Percentiles rank a stretch among this genome's conserved stretches.
phyloP scores from a whole-genome alignment of 352 stramenopile genomes.

The Achlya hypogyna region DNA sequence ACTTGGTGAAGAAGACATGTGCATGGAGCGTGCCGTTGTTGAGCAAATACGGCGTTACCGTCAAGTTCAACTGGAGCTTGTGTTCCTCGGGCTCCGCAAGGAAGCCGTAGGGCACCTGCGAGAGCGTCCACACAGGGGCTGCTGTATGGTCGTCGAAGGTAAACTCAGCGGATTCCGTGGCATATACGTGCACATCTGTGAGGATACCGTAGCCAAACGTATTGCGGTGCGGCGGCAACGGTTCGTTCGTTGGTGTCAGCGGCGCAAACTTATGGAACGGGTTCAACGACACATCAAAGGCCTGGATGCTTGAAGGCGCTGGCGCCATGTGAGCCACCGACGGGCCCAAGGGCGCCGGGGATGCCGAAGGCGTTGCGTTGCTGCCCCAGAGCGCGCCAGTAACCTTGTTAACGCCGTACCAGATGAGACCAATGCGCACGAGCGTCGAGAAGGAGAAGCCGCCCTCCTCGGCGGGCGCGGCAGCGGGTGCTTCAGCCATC shows the following conservation, averaged over 20 bases:
- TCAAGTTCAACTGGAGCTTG: conserved; percentile 51
- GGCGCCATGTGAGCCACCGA: background rate
- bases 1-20: conserved; percentile 78
- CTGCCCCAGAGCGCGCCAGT: conserved; percentile 30
- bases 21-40: conserved; percentile 72
- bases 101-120: conserved; percentile 40
- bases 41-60: conserved; percentile 53
- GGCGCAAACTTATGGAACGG: conserved; percentile 16
- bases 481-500: background rate
- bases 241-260: background rate
- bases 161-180: conserved; percentile 24
- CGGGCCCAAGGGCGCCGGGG: background rate
- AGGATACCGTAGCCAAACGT: conserved; percentile 18
- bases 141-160: conserved; percentile 35
- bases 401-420: conserved; percentile 66
- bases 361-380: conserved; percentile 18
- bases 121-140: conserved; percentile 62
- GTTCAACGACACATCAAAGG: background rate
- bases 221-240: conserved; percentile 30
- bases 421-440: conserved; percentile 68
- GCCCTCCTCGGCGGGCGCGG: background rate
- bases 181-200: conserved; percentile 12
- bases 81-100: conserved; percentile 35
- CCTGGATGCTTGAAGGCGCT: conserved; percentile 1
- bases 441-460: conserved; percentile 23